Evolutionary conservation across 2,329 filamentous ascomycete genomes (phyloP).

Genomic region (Calycina herbarum): DNA sequence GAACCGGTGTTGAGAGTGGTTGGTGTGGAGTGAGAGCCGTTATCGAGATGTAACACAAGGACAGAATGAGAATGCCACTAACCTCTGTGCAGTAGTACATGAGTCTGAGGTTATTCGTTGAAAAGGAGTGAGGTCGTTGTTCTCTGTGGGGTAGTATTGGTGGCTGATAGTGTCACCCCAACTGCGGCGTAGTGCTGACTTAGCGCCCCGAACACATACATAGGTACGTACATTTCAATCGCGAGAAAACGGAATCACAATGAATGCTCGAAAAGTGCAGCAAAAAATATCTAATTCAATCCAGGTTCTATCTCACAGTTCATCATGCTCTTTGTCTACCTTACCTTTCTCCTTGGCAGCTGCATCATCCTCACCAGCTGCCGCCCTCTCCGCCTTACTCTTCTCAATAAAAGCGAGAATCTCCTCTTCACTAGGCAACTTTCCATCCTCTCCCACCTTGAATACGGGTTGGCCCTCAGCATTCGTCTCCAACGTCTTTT

Average conservation of each 20-base stretch:
- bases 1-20: neutral
- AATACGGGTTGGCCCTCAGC: conserved; percentile 39
- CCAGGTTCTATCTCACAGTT: conserved; percentile 4
- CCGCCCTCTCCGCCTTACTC: conserved; percentile 26
- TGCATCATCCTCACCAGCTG: conserved; percentile 11
- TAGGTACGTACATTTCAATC: neutral
- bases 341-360: neutral
- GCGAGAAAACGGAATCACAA: neutral
- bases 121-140: neutral
- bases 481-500: conserved; percentile 45
- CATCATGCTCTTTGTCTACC: neutral
- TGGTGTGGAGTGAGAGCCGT: neutral
- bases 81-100: neutral
- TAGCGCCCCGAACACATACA: too few species aligned
- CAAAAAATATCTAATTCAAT: conserved; percentile 1
- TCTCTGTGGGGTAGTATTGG: neutral
- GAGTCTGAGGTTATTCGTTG: neutral
- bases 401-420: conserved; percentile 57
- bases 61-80: neutral
- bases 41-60: neutral
- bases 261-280: too few species aligned
- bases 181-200: conserved; percentile 2
- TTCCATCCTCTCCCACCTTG: conserved; percentile 43
- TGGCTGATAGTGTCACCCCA: neutral
- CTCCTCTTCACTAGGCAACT: conserved; percentile 48